phyloP scores from a whole-genome alignment of 805 yeast species.

The Priceomyces castillae region DNA sequence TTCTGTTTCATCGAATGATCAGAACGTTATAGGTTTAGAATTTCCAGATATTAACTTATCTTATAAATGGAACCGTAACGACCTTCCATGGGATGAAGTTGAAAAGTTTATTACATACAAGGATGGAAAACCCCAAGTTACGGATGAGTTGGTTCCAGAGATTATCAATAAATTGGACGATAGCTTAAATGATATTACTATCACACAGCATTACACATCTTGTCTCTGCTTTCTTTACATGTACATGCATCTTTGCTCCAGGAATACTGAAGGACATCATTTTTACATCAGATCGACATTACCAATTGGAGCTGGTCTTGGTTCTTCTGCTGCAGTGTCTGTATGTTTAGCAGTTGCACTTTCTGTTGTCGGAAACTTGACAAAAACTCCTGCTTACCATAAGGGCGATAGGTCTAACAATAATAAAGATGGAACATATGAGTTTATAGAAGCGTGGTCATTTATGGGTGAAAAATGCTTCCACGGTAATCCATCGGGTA shows the following conservation, averaged over 20 bases:
- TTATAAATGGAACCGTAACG: constrained; percentile 58
- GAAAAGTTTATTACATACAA: constrained; percentile 16
- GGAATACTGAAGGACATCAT: constrained; percentile 46
- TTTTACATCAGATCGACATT: constrained; percentile 76
- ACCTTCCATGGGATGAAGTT: constrained; percentile 59
- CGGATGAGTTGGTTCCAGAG: constrained; percentile 60
- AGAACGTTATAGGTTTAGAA: constrained; percentile 53
- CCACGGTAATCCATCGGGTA: constrained; percentile 96
- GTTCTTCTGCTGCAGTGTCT: constrained; percentile 87
- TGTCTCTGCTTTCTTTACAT: constrained; percentile 83
- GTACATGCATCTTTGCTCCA: constrained; percentile 55
- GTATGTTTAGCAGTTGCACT: constrained; percentile 82
- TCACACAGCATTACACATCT: constrained; percentile 68
- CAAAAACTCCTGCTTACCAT: constrained; percentile 36
- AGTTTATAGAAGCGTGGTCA: constrained; percentile 81
- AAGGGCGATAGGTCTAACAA: constrained; percentile 30
- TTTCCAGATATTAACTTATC: constrained; percentile 79
- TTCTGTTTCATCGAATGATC: constrained; percentile 48
- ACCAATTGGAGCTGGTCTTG: constrained; percentile 96
- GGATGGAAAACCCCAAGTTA: constrained; percentile 26
- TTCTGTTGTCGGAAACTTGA: constrained; percentile 55
- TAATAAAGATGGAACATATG: constrained; percentile 41
- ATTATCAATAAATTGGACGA: constrained; percentile 49
- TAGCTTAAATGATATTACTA: constrained; percentile 43
- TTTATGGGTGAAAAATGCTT: constrained; percentile 92